Percentiles rank a stretch among this genome's conserved stretches.
Conservation (phyloP, 345 rosid genomes). For the Cardamine chenopodiifolia region DNA sequence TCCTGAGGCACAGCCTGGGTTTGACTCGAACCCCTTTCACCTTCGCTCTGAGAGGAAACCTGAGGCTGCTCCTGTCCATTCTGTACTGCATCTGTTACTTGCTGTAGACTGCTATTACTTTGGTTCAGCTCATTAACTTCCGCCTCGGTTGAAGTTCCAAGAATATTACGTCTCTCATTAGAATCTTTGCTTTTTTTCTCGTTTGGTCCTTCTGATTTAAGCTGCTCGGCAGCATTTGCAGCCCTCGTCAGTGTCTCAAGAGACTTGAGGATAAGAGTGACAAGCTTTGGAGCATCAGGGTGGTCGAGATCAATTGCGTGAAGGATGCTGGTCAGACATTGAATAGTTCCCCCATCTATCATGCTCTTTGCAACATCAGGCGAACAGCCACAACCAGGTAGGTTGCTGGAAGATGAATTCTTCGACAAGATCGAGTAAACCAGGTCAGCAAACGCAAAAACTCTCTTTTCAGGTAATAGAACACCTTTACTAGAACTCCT, state of each 20-base stretch:
- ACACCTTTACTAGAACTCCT: slow-evolving; percentile 59
- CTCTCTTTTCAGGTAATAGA: slow-evolving; percentile 75
- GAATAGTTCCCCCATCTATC: slow-evolving; percentile 92
- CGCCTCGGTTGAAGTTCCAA: slow-evolving; percentile 48
- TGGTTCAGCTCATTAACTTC: slow-evolving; percentile 55
- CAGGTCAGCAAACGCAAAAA: slow-evolving; percentile 75
- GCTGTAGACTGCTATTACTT: slow-evolving; percentile 51
- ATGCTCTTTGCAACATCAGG: slow-evolving; percentile 94
- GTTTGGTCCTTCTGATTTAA: slow-evolving; percentile 61
- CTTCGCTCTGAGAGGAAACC: slow-evolving; percentile 55
- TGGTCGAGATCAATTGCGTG: slow-evolving; percentile 90
- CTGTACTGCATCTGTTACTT: slow-evolving; percentile 50
- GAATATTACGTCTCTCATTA: slow-evolving; percentile 57
- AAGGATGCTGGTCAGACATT: slow-evolving; percentile 75
- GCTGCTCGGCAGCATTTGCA: slow-evolving; percentile 84
- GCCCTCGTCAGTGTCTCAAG: slow-evolving; percentile 89
- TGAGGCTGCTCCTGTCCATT: slow-evolving; percentile 55
- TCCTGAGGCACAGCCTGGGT: slow-evolving; percentile 59
- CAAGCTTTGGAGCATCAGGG: slow-evolving; percentile 92
- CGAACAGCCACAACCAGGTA: slow-evolving; percentile 83
- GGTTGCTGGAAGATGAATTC: slow-evolving; percentile 77
- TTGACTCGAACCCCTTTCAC: slow-evolving; percentile 51
- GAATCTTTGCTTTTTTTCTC: slow-evolving; percentile 61
- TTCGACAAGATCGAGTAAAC: slow-evolving; percentile 81
- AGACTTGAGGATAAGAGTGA: slow-evolving; percentile 80